Percentiles rank a stretch among this genome's conserved stretches.
phyloP scores from a whole-genome alignment of 495 filamentous ascomycete species.

The Penicillium robsamsonii region DNA sequence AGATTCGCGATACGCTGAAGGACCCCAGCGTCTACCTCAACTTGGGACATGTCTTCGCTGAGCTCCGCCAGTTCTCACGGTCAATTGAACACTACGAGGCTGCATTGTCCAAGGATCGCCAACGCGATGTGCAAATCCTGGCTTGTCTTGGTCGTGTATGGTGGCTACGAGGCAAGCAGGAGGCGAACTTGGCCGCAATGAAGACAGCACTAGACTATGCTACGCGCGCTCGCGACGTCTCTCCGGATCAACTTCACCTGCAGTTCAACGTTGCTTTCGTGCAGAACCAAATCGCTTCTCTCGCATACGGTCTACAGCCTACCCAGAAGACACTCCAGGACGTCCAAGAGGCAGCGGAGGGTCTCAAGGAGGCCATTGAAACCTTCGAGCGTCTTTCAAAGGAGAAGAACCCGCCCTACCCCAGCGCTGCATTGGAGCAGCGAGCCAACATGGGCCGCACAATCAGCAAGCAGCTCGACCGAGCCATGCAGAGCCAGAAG shows the following conservation, averaged over 20 bases:
- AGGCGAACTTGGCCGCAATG: slow-evolving; percentile 75
- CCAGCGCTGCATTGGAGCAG: slow-evolving; percentile 82
- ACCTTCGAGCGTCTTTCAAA: slow-evolving; percentile 76
- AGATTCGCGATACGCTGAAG: slow-evolving; percentile 82
- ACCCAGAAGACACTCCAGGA: slow-evolving; percentile 74
- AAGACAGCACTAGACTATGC: slow-evolving; percentile 86
- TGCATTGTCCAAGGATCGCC: slow-evolving; percentile 79
- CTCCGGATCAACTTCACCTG: slow-evolving; percentile 81
- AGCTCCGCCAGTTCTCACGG: slow-evolving; percentile 81
- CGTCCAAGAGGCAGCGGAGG: slow-evolving; percentile 70
- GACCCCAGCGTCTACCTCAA: slow-evolving; percentile 87
- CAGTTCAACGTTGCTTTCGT: slow-evolving; percentile 98
- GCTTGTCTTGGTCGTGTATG: slow-evolving; percentile 94
- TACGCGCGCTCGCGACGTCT: slow-evolving; percentile 73
- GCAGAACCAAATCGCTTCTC: slow-evolving; percentile 84
- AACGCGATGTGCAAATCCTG: slow-evolving; percentile 75
- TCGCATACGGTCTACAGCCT: slow-evolving; percentile 72
- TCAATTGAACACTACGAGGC: slow-evolving; percentile 90
- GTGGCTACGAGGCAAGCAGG: slow-evolving; percentile 79
- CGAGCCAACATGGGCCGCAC: slow-evolving; percentile 97
- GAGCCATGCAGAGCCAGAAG: slow-evolving; percentile 74
- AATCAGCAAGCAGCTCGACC: slow-evolving; percentile 84
- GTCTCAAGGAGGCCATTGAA: slow-evolving; percentile 89
- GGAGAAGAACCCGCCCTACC: slow-evolving; percentile 84
- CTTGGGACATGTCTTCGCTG: slow-evolving; percentile 86